Base-by-base conservation (phyloP, 495 filamentous ascomycete genomes). In the Neurospora discreta region DNA sequence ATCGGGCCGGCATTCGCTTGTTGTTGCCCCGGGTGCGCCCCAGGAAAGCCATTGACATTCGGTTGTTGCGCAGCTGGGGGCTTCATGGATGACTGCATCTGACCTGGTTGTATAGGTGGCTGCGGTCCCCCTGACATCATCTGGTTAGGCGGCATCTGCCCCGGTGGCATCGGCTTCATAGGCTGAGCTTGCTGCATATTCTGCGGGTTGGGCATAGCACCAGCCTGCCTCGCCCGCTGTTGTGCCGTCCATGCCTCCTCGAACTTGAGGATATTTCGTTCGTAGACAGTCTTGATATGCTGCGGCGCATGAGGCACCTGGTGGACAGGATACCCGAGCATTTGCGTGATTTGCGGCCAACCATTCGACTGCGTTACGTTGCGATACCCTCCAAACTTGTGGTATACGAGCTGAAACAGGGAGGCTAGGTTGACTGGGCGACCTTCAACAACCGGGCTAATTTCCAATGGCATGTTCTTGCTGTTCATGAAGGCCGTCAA, bases 381-480 rank as follows among this genome's bases (percentile, higher is more conserved):
- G 78, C 89, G 90, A 43, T 90, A 97, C 3, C 95, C 95, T 20
- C 91, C 91, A 33, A 76, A 77, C 77, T 91, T 86, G 74, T 90
- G 91, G 78, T 90, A 86, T 8, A 97, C 91, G 1, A 85, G 83
- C 46, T 87, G 87, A 82, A 93, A 98, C 9, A 99, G 85, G 67
- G 90, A 88, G 68, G 91, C 85, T 43, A 96, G 80, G 74, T 90
- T 88, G 44, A 98, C 83, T 0, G 84, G 85, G 36, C 92, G 90
- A 60, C 90, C 90, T 39, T 87, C 87, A 65, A 97, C 87, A 13
- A 85, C 79, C 0, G 94, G 93, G 72, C 89, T 90, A 4, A 81
- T 80, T 41, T 95, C 90, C 39, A 98, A 84, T 0, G 89, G 90
- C 23, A 90, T 83, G 42, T 88, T 88, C 72, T 89, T 87, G 72